A percentile compares a stretch with the other conserved stretches of the same genome.
These are phyloP conservation scores for Medicago arabica DNA, from an alignment of 306 rosid species.

Conservation along the genomic window DNA sequence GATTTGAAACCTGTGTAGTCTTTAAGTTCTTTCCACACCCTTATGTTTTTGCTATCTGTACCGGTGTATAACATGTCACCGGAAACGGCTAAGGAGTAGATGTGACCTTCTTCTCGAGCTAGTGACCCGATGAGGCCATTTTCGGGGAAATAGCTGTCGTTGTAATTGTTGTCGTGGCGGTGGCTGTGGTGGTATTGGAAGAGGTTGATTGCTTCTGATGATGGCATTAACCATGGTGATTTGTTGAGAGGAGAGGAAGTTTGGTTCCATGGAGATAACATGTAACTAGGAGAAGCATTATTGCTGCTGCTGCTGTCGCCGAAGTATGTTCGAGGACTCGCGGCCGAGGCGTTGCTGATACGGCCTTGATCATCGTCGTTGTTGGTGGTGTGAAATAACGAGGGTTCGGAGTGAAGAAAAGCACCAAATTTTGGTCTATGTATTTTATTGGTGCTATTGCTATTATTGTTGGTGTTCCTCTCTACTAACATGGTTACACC, in stretches of 20 bases:
- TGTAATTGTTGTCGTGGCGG: not conserved
- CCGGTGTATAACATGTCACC: conserved; percentile 83
- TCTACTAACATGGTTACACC: conserved; percentile 54
- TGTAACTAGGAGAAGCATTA: conserved; percentile 56
- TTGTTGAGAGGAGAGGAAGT: conserved; percentile 59
- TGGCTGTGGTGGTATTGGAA: not conserved
- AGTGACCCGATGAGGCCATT: conserved; percentile 77
- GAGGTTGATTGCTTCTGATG: conserved; percentile 37
- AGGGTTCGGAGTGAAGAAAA: conserved; percentile 59
- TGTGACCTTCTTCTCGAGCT: conserved; percentile 82
- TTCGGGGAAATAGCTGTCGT: not conserved
- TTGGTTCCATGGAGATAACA: conserved; percentile 72
- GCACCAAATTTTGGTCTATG: conserved; percentile 60
- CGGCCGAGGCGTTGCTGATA: conserved; percentile 41
- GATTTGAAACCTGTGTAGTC: conserved; percentile 84
- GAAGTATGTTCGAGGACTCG: conserved; percentile 22
- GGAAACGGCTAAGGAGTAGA: conserved; percentile 76
- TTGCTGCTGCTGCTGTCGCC: conserved; percentile 40
- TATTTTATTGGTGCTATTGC: not conserved
- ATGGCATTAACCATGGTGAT: conserved; percentile 72
- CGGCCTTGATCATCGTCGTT: not conserved
- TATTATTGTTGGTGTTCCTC: not conserved
- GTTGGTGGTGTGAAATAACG: conserved; percentile 5
- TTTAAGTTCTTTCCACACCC: conserved; percentile 85
- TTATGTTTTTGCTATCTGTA: conserved; percentile 86